phyloP scores from a whole-genome alignment of 495 filamentous ascomycete genomes.

The Entonaema liquescens region DNA sequence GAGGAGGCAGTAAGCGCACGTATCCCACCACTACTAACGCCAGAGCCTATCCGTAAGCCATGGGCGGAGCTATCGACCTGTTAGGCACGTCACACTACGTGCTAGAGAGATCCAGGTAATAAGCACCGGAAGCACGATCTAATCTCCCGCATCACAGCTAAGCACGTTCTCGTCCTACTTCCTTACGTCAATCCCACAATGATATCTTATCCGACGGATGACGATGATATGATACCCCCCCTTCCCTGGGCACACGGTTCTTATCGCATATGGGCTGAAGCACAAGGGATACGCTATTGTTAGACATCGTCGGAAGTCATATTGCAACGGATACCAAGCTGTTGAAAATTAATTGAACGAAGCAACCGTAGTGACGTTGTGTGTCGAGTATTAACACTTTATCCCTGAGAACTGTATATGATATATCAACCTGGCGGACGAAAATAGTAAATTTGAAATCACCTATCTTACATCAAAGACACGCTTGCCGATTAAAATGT shows the following conservation, averaged over 20 bases:
- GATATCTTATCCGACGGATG: conserved; percentile 13
- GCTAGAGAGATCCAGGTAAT: conserved; percentile 24
- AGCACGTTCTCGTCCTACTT: conserved; percentile 27
- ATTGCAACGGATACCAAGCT: conserved; percentile 8
- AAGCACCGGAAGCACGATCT: conserved; percentile 33
- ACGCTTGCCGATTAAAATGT: neutral
- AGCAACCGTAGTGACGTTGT: neutral
- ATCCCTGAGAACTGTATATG: conserved; percentile 11
- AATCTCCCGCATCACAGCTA: conserved; percentile 30
- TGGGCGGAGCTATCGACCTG: conserved; percentile 13
- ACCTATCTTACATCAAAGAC: conserved; percentile 11
- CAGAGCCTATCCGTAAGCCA: conserved; percentile 12
- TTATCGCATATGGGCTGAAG: neutral
- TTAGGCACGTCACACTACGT: conserved; percentile 34
- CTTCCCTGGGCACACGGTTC: conserved; percentile 18
- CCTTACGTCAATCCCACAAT: conserved; percentile 28
- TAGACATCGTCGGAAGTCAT: neutral
- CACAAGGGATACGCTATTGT: neutral
- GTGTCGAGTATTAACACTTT: neutral
- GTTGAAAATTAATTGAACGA: neutral
- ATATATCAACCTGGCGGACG: conserved; percentile 21
- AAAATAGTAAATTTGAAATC: conserved; percentile 31
- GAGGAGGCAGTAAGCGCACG: conserved; percentile 23
- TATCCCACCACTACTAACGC: conserved; percentile 10
- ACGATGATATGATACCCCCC: conserved; percentile 15